Percentiles rank a stretch among this genome's conserved stretches.
Evolutionary conservation across 1,284 basidiomycete genomes (phyloP).

Genomic region (Takashimella koratensis): DNA sequence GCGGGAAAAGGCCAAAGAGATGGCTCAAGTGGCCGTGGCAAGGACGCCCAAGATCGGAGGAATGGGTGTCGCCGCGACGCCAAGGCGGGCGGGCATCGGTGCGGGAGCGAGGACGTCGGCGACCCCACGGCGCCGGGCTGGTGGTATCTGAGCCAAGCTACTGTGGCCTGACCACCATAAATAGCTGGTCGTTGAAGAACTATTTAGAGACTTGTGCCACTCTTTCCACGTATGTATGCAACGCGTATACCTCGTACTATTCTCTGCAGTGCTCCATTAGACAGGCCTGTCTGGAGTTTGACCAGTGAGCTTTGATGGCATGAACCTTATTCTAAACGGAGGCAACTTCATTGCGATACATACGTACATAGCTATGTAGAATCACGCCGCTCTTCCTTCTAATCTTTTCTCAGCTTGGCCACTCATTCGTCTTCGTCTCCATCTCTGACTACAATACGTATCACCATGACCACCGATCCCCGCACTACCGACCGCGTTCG

Average conservation of each 20-base stretch:
- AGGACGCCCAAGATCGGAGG: conserved; percentile 69
- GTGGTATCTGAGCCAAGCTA: conserved; percentile 39
- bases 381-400: too few relatives aligned
- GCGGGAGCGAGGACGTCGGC: conserved; percentile 60
- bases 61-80: conserved; percentile 61
- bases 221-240: background rate
- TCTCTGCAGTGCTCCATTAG: too few relatives aligned
- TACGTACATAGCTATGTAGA: too few relatives aligned
- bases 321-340: too few relatives aligned
- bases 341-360: too few relatives aligned
- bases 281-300: too few relatives aligned
- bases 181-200: background rate
- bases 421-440: too few relatives aligned
- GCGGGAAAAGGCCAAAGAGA: conserved; percentile 58
- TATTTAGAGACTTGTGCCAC: background rate
- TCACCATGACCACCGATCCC: too few relatives aligned
- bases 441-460: too few relatives aligned
- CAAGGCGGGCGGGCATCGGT: conserved; percentile 60
- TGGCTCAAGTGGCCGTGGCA: conserved; percentile 59
- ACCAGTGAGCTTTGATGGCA: too few relatives aligned
- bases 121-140: conserved; percentile 51
- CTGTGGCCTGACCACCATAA: background rate
- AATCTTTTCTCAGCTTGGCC: too few relatives aligned
- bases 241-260: background rate
- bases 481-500: too few relatives aligned